These are phyloP conservation scores for Chlorokybus atmophyticus DNA, from an alignment of 139 green algal genomes.

Conservation along the genomic window DNA sequence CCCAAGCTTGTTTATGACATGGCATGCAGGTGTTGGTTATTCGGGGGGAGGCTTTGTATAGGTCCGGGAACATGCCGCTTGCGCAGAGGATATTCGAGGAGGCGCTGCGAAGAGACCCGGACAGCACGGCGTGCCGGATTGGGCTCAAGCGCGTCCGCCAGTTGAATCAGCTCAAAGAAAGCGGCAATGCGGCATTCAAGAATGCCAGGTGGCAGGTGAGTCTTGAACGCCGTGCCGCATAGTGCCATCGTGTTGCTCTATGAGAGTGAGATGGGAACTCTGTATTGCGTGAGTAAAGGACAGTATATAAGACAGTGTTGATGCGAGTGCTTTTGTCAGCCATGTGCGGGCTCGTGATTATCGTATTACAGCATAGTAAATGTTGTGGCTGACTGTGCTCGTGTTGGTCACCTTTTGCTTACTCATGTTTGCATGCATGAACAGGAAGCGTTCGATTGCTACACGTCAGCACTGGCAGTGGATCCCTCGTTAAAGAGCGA, in stretches of 20 bases:
- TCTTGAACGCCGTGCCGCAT: too few species aligned
- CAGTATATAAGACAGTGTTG: too few species aligned
- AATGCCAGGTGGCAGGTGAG: slow-evolving; percentile 24
- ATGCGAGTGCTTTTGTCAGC: too few species aligned
- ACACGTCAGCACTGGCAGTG: neutral
- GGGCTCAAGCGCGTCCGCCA: slow-evolving; percentile 25
- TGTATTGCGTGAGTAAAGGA: too few species aligned
- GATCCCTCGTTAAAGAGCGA: neutral
- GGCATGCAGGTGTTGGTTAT: slow-evolving; percentile 30
- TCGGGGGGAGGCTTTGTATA: slow-evolving; percentile 23
- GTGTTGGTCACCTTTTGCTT: neutral
- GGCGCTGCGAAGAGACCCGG: slow-evolving; percentile 28
- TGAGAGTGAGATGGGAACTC: too few species aligned
- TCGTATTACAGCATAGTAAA: too few species aligned
- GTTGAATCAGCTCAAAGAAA: slow-evolving; percentile 27
- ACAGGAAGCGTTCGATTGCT: neutral
- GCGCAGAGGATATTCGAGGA: slow-evolving; percentile 26
- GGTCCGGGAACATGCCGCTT: slow-evolving; percentile 28
- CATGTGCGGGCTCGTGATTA: too few species aligned
- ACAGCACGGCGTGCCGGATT: slow-evolving; percentile 5
- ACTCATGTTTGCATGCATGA: neutral
- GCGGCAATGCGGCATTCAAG: slow-evolving; percentile 31
- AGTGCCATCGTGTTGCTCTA: too few species aligned
- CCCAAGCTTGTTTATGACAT: too few species aligned
- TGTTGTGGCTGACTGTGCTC: neutral